Conservation (phyloP, 1,139 yeast species). For the Nadsonia starkeyi-henricii region DNA sequence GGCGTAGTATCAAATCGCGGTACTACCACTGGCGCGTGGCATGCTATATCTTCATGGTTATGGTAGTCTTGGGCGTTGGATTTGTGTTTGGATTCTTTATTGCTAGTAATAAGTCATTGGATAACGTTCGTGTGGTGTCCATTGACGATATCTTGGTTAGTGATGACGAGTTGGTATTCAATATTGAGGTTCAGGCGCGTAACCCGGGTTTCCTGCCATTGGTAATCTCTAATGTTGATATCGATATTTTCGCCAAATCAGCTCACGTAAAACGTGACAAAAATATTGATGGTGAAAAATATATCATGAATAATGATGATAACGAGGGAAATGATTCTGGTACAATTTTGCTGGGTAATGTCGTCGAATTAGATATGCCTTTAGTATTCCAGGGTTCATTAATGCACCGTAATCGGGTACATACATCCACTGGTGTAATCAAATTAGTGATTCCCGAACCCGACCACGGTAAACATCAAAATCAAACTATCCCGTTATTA, state of each 20-base stretch:
- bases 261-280: slow-evolving; percentile 29
- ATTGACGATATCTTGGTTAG: slow-evolving; percentile 66
- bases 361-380: slow-evolving; percentile 54
- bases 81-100: slow-evolving; percentile 70
- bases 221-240: slow-evolving; percentile 48
- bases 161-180: slow-evolving; percentile 74
- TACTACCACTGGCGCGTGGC: slow-evolving; percentile 18
- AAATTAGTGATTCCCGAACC: slow-evolving; percentile 62
- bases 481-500: slow-evolving; percentile 2
- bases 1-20: slow-evolving; percentile 12
- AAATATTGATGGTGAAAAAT: not conserved
- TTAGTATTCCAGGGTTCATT: slow-evolving; percentile 67
- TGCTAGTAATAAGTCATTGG: slow-evolving; percentile 78
- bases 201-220: slow-evolving; percentile 78
- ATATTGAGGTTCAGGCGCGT: slow-evolving; percentile 59
- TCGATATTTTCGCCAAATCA: slow-evolving; percentile 81
- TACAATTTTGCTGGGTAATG: slow-evolving; percentile 67
- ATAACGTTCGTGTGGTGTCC: slow-evolving; percentile 44
- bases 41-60: slow-evolving; percentile 17
- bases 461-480: not conserved
- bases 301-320: slow-evolving; percentile 5
- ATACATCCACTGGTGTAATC: slow-evolving; percentile 49
- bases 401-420: slow-evolving; percentile 40
- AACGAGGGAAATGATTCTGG: slow-evolving; percentile 18
- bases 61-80: slow-evolving; percentile 33